phyloP scores from a whole-genome alignment of 352 stramenopile species.

The Globisporangium nagaii region DNA sequence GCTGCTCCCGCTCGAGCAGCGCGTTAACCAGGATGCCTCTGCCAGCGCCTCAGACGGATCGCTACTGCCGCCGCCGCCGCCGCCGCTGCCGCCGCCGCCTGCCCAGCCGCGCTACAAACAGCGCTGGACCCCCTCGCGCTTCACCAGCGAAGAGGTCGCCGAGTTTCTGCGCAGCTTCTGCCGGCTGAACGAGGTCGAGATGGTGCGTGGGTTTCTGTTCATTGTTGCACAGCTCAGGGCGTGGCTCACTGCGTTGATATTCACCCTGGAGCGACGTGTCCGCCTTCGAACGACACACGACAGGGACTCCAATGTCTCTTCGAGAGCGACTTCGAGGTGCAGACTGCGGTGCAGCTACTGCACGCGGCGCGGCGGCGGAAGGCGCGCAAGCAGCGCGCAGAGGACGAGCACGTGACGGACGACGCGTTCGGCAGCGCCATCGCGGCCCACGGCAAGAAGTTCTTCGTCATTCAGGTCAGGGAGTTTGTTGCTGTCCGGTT shows the following conservation, averaged over 20 bases:
- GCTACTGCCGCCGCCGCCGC: not conserved
- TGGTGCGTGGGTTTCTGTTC: slow-evolving; percentile 17
- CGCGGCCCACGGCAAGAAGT: slow-evolving; percentile 47
- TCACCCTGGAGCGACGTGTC: too few species aligned
- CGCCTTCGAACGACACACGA: too few species aligned
- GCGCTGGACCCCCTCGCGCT: slow-evolving; percentile 29
- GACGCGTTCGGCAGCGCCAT: slow-evolving; percentile 43
- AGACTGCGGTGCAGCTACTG: slow-evolving; percentile 33
- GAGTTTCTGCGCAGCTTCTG: slow-evolving; percentile 47
- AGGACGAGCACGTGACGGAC: slow-evolving; percentile 21
- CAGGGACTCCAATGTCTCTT: slow-evolving; percentile 61
- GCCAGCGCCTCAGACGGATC: not conserved
- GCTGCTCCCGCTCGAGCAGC: slow-evolving; percentile 29
- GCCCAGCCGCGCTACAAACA: slow-evolving; percentile 20
- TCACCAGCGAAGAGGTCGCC: slow-evolving; percentile 30
- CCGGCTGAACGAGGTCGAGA: slow-evolving; percentile 46
- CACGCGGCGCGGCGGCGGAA: slow-evolving; percentile 23
- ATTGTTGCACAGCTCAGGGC: not conserved
- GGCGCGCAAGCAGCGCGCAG: slow-evolving; percentile 16
- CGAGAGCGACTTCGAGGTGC: slow-evolving; percentile 44
- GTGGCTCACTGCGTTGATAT: too few species aligned
- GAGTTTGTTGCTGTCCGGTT: not conserved
- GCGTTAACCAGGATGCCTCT: too few species aligned
- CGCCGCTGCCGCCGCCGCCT: not conserved
- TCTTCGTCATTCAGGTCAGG: slow-evolving; percentile 51